These are phyloP conservation scores for Saturnispora serradocipensis DNA, from an alignment of 805 yeast genomes.

Conservation along the genomic window DNA sequence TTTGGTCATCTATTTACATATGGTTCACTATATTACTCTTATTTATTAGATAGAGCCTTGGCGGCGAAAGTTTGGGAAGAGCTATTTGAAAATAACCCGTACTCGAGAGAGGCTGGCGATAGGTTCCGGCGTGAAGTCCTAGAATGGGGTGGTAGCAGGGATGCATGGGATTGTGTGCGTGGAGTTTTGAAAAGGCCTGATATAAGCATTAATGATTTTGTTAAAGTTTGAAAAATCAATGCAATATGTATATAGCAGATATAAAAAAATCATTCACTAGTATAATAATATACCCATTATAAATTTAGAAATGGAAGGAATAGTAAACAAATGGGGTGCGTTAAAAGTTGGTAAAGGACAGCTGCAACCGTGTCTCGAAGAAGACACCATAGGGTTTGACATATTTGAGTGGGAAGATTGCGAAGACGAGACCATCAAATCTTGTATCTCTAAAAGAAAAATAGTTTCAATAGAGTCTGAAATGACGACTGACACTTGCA, in stretches of 20 bases:
- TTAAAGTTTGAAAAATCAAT: slow-evolving; percentile 2
- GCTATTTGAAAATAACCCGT: slow-evolving; percentile 62
- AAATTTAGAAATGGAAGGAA: not conserved
- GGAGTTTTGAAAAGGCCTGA: slow-evolving; percentile 44
- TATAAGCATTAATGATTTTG: slow-evolving; percentile 4
- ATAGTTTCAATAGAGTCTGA: slow-evolving; percentile 3
- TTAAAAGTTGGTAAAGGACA: slow-evolving; percentile 2
- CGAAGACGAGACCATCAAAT: not conserved
- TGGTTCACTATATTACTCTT: slow-evolving; percentile 91
- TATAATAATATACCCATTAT: not conserved
- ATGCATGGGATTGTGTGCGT: slow-evolving; percentile 82
- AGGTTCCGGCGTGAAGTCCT: slow-evolving; percentile 60
- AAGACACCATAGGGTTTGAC: slow-evolving; percentile 12
- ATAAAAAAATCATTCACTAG: not conserved
- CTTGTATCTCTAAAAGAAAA: not conserved
- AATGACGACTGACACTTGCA: slow-evolving; percentile 3
- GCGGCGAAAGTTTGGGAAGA: slow-evolving; percentile 79
- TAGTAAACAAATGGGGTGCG: slow-evolving; percentile 3
- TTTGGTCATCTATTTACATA: slow-evolving; percentile 91
- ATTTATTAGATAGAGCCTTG: slow-evolving; percentile 83
- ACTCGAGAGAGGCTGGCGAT: slow-evolving; percentile 65
- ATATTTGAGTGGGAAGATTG: not conserved
- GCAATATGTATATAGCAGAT: not conserved
- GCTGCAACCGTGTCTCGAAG: not conserved
- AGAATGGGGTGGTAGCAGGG: slow-evolving; percentile 89